Evolutionary conservation across 2,329 filamentous ascomycete genomes (phyloP), one percentile per base, ranked within the genome.

Genomic region (Arthrobotrys musiformis): DNA sequence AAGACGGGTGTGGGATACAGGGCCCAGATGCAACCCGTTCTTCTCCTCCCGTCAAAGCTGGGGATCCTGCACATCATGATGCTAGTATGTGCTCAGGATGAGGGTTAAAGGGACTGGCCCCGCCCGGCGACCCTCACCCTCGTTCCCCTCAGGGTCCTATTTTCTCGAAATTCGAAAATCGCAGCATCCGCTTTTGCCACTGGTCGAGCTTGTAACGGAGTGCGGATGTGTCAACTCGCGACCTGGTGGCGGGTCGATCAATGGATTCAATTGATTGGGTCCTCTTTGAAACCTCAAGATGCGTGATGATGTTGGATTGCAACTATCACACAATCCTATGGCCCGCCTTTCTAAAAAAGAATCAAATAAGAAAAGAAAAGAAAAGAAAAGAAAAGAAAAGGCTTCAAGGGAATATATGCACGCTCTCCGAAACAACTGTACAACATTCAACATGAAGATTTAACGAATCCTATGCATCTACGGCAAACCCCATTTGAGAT

Each of bases 61-160:
- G 69, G 56, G 66, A 70, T 77, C 52, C 73, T 77, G 66, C 66
- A 70, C 63, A 77, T 70, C 73, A 70, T 77, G 66, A 67, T 70
- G 66, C 64, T 44, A 60, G 64, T 61, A 60, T 66, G 50, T 40
- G 52, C 60, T 69, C 64, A 69, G 70, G 63, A 64, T 74, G 33
- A 48, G 54, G 35, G 56, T 46, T 58, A 13, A 56, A 64, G 68
- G 68, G 58, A 37, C 40, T 50, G 40, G 40, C 40, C 40, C 40
- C 44, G 33, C 26, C 42, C 52, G 44, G 48, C 28, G 44, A 48
- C 46, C 37, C 30, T 35, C 15, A 17, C 28, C 50, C 30, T 11
- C 17, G 22, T 64, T 24, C 37, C n/a, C n/a, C 33, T 70, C 64
- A 68, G 72, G 64, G 64, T 70, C 66, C 48, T 54, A 28, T 61